These are phyloP conservation scores for Babesia bigemina DNA, from an alignment of 169 alveolate species.

Conservation along the genomic window DNA sequence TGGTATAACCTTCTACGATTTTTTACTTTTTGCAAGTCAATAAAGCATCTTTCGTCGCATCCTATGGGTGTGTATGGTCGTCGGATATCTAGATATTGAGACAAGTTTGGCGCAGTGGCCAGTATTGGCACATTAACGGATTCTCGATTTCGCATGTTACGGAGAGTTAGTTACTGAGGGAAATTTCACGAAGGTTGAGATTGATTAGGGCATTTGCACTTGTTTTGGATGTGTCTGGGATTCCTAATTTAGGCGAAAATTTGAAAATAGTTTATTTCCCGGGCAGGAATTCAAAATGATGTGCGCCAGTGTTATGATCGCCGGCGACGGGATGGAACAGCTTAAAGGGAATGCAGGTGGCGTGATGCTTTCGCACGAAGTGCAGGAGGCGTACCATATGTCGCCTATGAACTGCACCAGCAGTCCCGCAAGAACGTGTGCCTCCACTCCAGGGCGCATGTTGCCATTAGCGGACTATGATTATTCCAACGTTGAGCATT, in stretches of 20 bases:
- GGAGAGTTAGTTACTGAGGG: background rate
- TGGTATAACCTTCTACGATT: slow-evolving; percentile 10
- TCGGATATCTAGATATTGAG: background rate
- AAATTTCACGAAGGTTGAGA: background rate
- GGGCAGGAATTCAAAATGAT: background rate
- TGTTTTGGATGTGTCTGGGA: background rate
- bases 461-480: background rate
- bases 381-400: background rate
- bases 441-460: background rate
- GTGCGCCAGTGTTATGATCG: background rate
- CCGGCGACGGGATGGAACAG: slow-evolving; percentile 1
- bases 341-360: background rate
- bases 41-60: background rate
- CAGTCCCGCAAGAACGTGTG: background rate
- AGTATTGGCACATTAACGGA: background rate
- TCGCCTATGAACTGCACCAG: background rate
- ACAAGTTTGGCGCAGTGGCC: background rate
- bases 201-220: background rate
- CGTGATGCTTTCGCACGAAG: background rate
- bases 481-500: background rate
- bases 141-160: background rate
- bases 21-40: background rate
- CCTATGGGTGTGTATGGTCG: slow-evolving; percentile 11
- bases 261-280: background rate
- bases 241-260: background rate